Conservation (phyloP, 2,329 filamentous ascomycete species). For the Botrytis tulipae region DNA sequence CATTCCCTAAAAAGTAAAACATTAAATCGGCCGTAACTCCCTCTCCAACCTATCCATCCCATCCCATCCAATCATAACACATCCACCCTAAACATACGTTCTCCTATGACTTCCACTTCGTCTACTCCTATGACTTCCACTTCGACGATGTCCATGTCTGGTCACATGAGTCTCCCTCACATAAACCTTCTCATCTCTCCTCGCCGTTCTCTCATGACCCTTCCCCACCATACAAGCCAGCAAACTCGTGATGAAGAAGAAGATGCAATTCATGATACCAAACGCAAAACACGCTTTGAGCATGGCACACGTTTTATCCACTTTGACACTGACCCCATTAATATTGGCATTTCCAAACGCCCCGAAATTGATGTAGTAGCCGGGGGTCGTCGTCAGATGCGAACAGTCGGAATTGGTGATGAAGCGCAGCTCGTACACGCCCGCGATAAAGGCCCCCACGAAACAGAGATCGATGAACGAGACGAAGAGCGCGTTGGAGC, state of each 20-base stretch:
- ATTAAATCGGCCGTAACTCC: not conserved
- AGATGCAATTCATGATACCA: slow-evolving; percentile 80
- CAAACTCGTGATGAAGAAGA: slow-evolving; percentile 75
- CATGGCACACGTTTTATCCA: slow-evolving; percentile 83
- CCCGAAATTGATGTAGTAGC: slow-evolving; percentile 60
- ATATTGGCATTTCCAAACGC: slow-evolving; percentile 56
- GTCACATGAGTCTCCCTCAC: slow-evolving; percentile 35
- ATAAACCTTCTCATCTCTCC: slow-evolving; percentile 28
- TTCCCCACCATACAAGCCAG: slow-evolving; percentile 53
- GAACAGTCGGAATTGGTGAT: slow-evolving; percentile 67
- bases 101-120: slow-evolving; percentile 31
- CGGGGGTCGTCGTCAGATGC: slow-evolving; percentile 48
- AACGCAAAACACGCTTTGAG: slow-evolving; percentile 88
- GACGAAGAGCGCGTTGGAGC: slow-evolving; percentile 60
- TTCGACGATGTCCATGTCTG: slow-evolving; percentile 35
- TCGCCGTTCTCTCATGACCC: not conserved
- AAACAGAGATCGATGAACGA: slow-evolving; percentile 59
- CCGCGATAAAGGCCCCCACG: slow-evolving; percentile 62
- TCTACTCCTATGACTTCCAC: slow-evolving; percentile 36
- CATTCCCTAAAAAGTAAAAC: not conserved
- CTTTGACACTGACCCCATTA: slow-evolving; percentile 51
- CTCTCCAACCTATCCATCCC: not conserved
- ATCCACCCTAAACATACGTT: slow-evolving; percentile 36
- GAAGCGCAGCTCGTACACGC: slow-evolving; percentile 57
- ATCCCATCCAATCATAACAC: not conserved